A percentile compares a stretch with the other conserved stretches of the same genome.
Conservation (phyloP, 805 yeast species). For the Candida ipomoeae region DNA sequence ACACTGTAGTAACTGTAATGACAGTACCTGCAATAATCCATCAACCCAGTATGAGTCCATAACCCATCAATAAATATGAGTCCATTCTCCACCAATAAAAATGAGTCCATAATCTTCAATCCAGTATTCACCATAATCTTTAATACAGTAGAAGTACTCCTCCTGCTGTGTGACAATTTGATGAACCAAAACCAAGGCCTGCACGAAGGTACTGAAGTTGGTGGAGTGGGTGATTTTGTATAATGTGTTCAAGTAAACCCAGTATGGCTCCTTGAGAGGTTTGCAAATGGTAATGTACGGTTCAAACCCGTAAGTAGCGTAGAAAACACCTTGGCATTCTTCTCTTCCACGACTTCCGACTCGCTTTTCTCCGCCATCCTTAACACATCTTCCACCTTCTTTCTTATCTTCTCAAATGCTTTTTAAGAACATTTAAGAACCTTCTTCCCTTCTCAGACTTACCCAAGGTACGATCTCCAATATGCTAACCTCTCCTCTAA, state of each 20-base stretch:
- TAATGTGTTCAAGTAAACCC: conserved; percentile 74
- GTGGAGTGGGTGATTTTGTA: conserved; percentile 90
- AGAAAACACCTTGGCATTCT: conserved; percentile 76
- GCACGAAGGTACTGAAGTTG: conserved; percentile 90
- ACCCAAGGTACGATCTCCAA: conserved; percentile 37
- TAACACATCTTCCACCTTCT: conserved; percentile 83
- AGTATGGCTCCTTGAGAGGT: too few relatives aligned
- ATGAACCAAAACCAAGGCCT: conserved; percentile 80
- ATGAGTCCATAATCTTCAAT: too few relatives aligned
- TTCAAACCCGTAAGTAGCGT: conserved; percentile 95
- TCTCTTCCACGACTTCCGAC: conserved; percentile 67
- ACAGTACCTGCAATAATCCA: too few relatives aligned
- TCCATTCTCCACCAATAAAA: too few relatives aligned
- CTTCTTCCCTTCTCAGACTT: conserved; percentile 57
- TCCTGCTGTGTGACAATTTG: conserved; percentile 67
- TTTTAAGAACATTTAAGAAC: too few relatives aligned
- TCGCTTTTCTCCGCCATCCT: conserved; percentile 56
- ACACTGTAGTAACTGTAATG: too few relatives aligned
- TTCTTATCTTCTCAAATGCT: conserved; percentile 74
- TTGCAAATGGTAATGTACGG: conserved; percentile 91
- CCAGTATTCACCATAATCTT: too few relatives aligned
- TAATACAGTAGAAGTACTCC: too few relatives aligned
- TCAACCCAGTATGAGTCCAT: too few relatives aligned
- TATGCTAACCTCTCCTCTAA: too few relatives aligned
- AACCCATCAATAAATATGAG: too few relatives aligned